These are phyloP conservation scores for Penicillium sp. DNA, from an alignment of 2,329 filamentous ascomycete species.

Conservation along the genomic window DNA sequence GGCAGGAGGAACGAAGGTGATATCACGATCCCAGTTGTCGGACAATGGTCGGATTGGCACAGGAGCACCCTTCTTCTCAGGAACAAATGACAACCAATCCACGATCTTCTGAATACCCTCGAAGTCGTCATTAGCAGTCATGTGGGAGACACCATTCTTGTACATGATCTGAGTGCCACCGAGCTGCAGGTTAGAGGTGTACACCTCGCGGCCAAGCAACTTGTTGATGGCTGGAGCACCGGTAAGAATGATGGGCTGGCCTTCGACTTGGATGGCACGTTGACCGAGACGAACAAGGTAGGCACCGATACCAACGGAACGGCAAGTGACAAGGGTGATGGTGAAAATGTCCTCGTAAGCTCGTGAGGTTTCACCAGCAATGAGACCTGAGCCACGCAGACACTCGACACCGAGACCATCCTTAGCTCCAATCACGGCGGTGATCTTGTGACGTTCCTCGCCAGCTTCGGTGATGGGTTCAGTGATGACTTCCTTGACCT, in stretches of 20 bases:
- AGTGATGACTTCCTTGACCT: slow-evolving; percentile 74
- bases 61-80: slow-evolving; percentile 88
- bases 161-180: slow-evolving; percentile 99
- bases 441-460: slow-evolving; percentile 89
- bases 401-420: slow-evolving; percentile 98
- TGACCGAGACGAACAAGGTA: slow-evolving; percentile 98
- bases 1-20: slow-evolving; percentile 72
- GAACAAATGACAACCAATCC: slow-evolving; percentile 95
- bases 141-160: slow-evolving; percentile 98
- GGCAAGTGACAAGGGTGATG: slow-evolving; percentile 92
- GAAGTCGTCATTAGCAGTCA: slow-evolving; percentile 97
- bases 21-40: slow-evolving; percentile 89
- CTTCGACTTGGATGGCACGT: slow-evolving; percentile 97
- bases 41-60: slow-evolving; percentile 84
- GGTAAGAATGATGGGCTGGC: slow-evolving; percentile 97
- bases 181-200: slow-evolving; percentile 97
- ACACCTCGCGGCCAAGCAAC: slow-evolving; percentile 93
- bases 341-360: slow-evolving; percentile 99
- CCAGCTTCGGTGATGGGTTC: slow-evolving; percentile 82
- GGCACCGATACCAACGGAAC: slow-evolving; percentile 97
- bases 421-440: slow-evolving; percentile 86
- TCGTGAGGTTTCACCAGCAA: slow-evolving; percentile 92
- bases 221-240: slow-evolving; percentile 98
- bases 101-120: slow-evolving; percentile 97
- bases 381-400: slow-evolving; percentile 92